phyloP scores from a whole-genome alignment of 1,284 basidiomycete species.

The Marasmius sp. region DNA sequence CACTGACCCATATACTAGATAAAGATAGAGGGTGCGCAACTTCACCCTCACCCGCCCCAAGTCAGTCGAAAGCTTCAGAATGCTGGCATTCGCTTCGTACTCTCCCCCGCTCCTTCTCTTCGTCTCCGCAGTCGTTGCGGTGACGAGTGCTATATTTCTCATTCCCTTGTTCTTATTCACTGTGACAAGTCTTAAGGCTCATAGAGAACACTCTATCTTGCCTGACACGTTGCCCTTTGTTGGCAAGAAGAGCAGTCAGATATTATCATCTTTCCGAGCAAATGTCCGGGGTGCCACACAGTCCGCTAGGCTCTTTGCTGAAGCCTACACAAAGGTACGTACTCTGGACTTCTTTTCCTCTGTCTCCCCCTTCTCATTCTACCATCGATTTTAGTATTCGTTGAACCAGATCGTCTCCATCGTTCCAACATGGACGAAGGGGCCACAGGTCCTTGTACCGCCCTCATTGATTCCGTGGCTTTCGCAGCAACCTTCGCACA shows the following conservation, averaged over 20 bases:
- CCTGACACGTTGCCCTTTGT: constrained; percentile 12
- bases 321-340: constrained; percentile 16
- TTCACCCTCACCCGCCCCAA: no score
- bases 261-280: constrained; percentile 12
- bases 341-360: not conserved
- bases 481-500: constrained; percentile 9
- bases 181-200: constrained; percentile 13
- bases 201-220: constrained; percentile 14
- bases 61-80: no score
- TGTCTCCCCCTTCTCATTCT: not conserved
- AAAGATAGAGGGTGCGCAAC: no score
- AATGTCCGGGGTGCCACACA: constrained; percentile 14
- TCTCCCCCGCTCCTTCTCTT: no score
- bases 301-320: constrained; percentile 12
- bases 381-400: not conserved
- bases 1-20: no score
- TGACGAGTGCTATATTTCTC: not conserved
- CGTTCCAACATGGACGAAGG: constrained; percentile 18
- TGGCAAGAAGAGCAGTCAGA: constrained; percentile 2
- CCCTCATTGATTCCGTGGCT: constrained; percentile 16
- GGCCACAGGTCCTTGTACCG: constrained; percentile 17
- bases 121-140: no score
- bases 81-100: no score
- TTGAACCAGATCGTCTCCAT: constrained; percentile 7
- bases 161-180: constrained; percentile 12